These are phyloP conservation scores for Rhynchosporium agropyri DNA, from an alignment of 2,329 filamentous ascomycete genomes.

Conservation along the genomic window DNA sequence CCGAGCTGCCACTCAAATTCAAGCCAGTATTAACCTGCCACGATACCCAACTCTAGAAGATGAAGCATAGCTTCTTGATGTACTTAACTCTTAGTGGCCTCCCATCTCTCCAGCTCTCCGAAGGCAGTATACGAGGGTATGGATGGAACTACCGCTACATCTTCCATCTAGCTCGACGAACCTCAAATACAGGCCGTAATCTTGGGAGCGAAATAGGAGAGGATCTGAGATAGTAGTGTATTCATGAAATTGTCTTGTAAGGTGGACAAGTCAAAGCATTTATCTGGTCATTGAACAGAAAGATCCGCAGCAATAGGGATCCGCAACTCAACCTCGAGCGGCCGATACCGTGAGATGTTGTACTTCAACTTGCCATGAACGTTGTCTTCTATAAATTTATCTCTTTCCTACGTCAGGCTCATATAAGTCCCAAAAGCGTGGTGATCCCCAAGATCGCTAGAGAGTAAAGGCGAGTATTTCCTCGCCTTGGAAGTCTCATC, in stretches of 20 bases:
- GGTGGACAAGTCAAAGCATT: slow-evolving; percentile 19
- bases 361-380: slow-evolving; percentile 17
- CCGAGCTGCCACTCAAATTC: slow-evolving; percentile 12
- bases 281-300: slow-evolving; percentile 14
- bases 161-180: slow-evolving; percentile 16
- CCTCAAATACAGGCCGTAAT: not conserved
- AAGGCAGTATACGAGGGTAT: slow-evolving; percentile 14
- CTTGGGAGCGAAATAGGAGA: not conserved
- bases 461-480: not conserved
- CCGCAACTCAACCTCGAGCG: not conserved
- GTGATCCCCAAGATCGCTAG: slow-evolving; percentile 12
- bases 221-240: not conserved
- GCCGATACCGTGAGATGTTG: slow-evolving; percentile 7
- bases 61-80: slow-evolving; percentile 3
- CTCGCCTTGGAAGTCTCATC: too few species aligned
- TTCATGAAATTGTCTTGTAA: slow-evolving; percentile 9
- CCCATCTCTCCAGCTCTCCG: not conserved
- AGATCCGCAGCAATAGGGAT: slow-evolving; percentile 11
- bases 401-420: slow-evolving; percentile 16
- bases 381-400: slow-evolving; percentile 15
- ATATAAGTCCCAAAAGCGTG: not conserved
- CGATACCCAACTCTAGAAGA: slow-evolving; percentile 9
- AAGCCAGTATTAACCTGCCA: not conserved
- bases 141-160: slow-evolving; percentile 8
- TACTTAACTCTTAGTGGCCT: slow-evolving; percentile 10